Conservation (phyloP, 306 rosid species). For the Hylodesmum podocarpum region DNA sequence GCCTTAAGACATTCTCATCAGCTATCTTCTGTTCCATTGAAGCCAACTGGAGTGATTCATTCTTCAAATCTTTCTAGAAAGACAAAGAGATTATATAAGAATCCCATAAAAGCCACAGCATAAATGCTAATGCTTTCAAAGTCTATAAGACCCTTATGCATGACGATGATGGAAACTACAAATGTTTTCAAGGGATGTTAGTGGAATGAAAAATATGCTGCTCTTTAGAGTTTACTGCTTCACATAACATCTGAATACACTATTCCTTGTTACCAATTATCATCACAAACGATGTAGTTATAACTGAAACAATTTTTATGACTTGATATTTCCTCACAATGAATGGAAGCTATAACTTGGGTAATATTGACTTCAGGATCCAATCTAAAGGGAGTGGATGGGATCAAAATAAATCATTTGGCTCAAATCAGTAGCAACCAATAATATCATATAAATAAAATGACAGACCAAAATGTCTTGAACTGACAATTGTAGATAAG, state of each 20-base stretch:
- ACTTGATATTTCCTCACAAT: slow-evolving; percentile 3
- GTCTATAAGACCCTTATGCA: neutral
- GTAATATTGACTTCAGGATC: neutral
- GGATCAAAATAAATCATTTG: neutral
- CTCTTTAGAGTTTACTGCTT: neutral
- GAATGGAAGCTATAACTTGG: neutral
- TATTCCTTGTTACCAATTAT: neutral
- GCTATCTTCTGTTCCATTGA: slow-evolving; percentile 83
- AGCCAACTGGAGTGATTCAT: slow-evolving; percentile 76
- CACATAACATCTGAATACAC: slow-evolving; percentile 1
- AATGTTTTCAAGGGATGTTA: neutral
- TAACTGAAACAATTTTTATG: neutral
- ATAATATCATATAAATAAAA: neutral
- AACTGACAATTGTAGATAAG: neutral
- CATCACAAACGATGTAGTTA: neutral
- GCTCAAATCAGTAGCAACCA: neutral
- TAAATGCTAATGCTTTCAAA: slow-evolving; percentile 17
- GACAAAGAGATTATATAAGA: slow-evolving; percentile 31
- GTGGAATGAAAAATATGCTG: neutral
- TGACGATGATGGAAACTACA: slow-evolving; percentile 15
- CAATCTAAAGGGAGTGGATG: neutral
- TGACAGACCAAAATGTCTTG: neutral
- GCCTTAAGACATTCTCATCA: slow-evolving; percentile 74
- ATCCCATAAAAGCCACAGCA: slow-evolving; percentile 15
- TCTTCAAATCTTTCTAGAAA: slow-evolving; percentile 73